Conservation (phyloP, 805 yeast genomes). For the Scheffersomyces coipomensis region DNA sequence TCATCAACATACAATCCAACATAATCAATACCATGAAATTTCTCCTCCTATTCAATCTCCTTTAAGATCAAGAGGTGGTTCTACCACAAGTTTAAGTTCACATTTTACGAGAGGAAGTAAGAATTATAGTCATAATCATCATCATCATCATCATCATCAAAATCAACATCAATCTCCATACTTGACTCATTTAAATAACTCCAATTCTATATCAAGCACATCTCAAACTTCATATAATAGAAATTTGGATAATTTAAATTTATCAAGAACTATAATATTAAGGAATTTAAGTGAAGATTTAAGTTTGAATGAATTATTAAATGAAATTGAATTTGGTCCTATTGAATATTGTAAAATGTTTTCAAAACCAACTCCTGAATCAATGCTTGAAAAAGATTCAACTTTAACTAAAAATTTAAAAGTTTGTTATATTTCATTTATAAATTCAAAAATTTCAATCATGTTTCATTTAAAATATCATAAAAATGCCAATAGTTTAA, state of each 20-base stretch:
- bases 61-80: slow-evolving; percentile 8
- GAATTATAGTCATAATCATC: neutral
- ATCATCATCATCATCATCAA: slow-evolving; percentile 3
- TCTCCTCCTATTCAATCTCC: slow-evolving; percentile 4
- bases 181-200: slow-evolving; percentile 10
- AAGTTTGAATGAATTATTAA: slow-evolving; percentile 33
- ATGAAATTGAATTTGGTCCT: slow-evolving; percentile 56
- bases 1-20: no score
- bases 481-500: slow-evolving; percentile 23
- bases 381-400: slow-evolving; percentile 13
- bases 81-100: slow-evolving; percentile 14
- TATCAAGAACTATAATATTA: slow-evolving; percentile 36
- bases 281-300: slow-evolving; percentile 24
- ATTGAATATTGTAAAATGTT: slow-evolving; percentile 55
- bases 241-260: slow-evolving; percentile 31
- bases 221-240: slow-evolving; percentile 7
- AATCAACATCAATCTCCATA: slow-evolving; percentile 12
- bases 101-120: slow-evolving; percentile 9
- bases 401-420: slow-evolving; percentile 14
- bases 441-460: slow-evolving; percentile 31
- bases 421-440: slow-evolving; percentile 35
- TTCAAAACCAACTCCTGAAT: slow-evolving; percentile 25
- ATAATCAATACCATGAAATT: no score
- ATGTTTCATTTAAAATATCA: slow-evolving; percentile 31
- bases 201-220: neutral